Conservation (phyloP, 2,329 filamentous ascomycete species). For the Boeremia exigua region DNA sequence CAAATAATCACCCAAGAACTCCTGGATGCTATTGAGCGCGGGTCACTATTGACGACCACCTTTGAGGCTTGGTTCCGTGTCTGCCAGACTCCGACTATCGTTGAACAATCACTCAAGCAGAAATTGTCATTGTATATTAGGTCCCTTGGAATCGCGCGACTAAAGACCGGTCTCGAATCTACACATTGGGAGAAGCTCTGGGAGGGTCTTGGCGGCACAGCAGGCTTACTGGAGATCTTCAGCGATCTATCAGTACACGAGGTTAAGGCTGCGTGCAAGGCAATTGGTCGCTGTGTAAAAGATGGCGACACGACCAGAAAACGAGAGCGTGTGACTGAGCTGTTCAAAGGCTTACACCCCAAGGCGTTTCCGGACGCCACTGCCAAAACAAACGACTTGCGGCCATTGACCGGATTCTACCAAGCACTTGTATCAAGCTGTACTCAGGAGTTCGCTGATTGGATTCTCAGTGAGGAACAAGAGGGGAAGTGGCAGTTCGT, state of each 20-base stretch:
- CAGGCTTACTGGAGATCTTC: slow-evolving; percentile 33
- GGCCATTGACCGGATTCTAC: slow-evolving; percentile 30
- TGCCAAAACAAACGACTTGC: slow-evolving; percentile 20
- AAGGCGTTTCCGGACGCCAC: slow-evolving; percentile 17
- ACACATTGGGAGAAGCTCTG: slow-evolving; percentile 32
- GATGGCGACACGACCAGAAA: slow-evolving; percentile 23
- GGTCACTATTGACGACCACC: background rate
- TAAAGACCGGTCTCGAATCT: slow-evolving; percentile 25
- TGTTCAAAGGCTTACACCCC: slow-evolving; percentile 35
- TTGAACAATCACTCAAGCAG: slow-evolving; percentile 31
- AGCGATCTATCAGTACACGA: slow-evolving; percentile 35
- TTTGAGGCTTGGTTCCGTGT: slow-evolving; percentile 36
- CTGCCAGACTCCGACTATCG: slow-evolving; percentile 22
- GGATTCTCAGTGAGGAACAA: slow-evolving; percentile 4
- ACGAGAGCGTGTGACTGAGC: slow-evolving; percentile 22
- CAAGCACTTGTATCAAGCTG: slow-evolving; percentile 31
- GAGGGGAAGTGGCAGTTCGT: slow-evolving; percentile 13
- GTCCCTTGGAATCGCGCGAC: slow-evolving; percentile 23
- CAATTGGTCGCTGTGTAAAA: slow-evolving; percentile 23
- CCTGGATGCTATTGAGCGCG: background rate
- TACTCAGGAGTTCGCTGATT: slow-evolving; percentile 22
- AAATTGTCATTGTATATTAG: slow-evolving; percentile 31
- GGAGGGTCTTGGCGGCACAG: slow-evolving; percentile 34
- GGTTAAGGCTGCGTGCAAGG: slow-evolving; percentile 25
- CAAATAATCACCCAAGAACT: background rate